A percentile compares a stretch with the other conserved stretches of the same genome.
Conservation (phyloP, 768 basidiomycete genomes). For the Cystofilobasidium capitatum region DNA sequence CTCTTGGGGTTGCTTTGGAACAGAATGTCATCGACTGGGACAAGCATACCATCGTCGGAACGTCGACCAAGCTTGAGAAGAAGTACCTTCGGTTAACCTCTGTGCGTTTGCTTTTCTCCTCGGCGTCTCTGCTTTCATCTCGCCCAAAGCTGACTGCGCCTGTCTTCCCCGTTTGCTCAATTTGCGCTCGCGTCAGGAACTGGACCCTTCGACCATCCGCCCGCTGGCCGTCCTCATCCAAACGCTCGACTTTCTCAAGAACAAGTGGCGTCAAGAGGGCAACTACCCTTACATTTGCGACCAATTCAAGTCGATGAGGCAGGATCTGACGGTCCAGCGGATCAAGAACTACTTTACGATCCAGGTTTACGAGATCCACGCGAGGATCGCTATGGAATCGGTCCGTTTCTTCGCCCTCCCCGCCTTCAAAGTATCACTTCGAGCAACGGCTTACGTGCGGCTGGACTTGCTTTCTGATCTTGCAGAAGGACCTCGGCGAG, state of each 20-base stretch:
- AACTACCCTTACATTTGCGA: conserved; percentile 88
- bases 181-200: no score
- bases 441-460: background rate
- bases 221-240: conserved; percentile 73
- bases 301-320: conserved; percentile 93
- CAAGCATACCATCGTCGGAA: conserved; percentile 86
- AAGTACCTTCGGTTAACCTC: conserved; percentile 89
- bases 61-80: conserved; percentile 80
- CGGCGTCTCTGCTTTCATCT: background rate
- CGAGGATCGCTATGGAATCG: conserved; percentile 87
- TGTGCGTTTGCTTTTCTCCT: conserved; percentile 46
- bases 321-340: conserved; percentile 96
- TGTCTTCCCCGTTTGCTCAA: background rate
- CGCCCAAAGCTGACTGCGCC: background rate
- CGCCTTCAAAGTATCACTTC: background rate
- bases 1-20: conserved; percentile 20
- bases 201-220: conserved; percentile 85
- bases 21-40: conserved; percentile 98
- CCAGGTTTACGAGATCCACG: conserved; percentile 95
- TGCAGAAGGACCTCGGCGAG: conserved; percentile 91
- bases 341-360: conserved; percentile 98
- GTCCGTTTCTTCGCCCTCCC: conserved; percentile 44
- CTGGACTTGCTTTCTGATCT: no score
- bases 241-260: conserved; percentile 77
- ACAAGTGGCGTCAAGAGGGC: conserved; percentile 68